Evolutionary conservation across 495 filamentous ascomycete genomes (phyloP).

Genomic region (Trichocladium antarcticum): DNA sequence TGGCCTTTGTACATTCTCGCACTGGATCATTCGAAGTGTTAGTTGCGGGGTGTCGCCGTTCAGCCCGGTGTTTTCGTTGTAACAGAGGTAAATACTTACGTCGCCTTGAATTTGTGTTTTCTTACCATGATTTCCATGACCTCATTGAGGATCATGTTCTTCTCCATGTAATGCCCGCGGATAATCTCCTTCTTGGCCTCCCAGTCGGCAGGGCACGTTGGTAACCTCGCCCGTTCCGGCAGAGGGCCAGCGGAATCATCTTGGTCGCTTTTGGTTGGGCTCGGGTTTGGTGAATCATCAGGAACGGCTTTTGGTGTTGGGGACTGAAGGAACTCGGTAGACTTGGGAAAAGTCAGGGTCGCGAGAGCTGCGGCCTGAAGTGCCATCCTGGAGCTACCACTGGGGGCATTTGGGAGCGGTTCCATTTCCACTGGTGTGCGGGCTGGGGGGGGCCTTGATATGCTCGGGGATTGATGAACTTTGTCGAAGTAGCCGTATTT

Average conservation of each 20-base stretch:
- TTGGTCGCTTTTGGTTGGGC: neutral
- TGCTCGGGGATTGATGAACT: no score
- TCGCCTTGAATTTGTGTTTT: constrained; percentile 27
- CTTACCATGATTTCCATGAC: constrained; percentile 25
- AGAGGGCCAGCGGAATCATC: neutral
- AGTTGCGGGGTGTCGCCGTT: no score
- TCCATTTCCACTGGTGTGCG: no score
- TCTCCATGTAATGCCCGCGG: constrained; percentile 22
- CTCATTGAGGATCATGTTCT: constrained; percentile 29
- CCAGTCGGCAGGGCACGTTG: constrained; percentile 26
- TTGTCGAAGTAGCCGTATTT: no score
- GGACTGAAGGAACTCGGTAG: no score
- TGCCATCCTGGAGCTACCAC: no score
- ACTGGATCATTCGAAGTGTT: neutral
- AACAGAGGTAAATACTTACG: constrained; percentile 18
- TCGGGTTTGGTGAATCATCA: no score
- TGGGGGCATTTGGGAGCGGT: no score
- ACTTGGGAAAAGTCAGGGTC: no score
- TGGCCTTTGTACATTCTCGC: constrained; percentile 31
- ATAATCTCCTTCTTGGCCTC: constrained; percentile 24
- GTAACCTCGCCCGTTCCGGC: constrained; percentile 20
- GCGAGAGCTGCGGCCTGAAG: no score
- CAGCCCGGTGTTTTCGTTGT: no score
- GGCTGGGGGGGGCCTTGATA: no score
- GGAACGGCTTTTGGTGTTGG: neutral